phyloP scores from a whole-genome alignment of 2,329 filamentous ascomycete genomes.

The Penicillium janthinellum region DNA sequence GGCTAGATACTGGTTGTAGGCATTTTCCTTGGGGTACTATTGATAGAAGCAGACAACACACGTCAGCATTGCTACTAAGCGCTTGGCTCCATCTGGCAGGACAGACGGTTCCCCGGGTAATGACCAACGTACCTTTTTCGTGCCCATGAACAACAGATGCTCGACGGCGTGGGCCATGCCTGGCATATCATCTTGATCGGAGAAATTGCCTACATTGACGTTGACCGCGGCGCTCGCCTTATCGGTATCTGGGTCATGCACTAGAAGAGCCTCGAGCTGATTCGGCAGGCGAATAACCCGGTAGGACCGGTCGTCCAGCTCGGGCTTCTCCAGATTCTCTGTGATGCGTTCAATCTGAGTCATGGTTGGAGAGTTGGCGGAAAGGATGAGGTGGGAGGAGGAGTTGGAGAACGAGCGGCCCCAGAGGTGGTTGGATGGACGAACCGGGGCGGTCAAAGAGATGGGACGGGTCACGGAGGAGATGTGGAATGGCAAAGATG shows the following conservation, averaged over 20 bases:
- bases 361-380: slow-evolving; percentile 31
- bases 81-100: not conserved
- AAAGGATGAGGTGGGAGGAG: slow-evolving; percentile 18
- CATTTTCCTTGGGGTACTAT: slow-evolving; percentile 89
- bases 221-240: slow-evolving; percentile 95
- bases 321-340: slow-evolving; percentile 77
- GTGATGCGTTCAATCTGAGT: slow-evolving; percentile 55
- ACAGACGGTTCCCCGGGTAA: not conserved
- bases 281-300: slow-evolving; percentile 84
- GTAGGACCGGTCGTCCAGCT: slow-evolving; percentile 83
- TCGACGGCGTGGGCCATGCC: slow-evolving; percentile 96
- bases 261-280: slow-evolving; percentile 84
- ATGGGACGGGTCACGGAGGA: slow-evolving; percentile 6
- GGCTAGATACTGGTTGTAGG: slow-evolving; percentile 90
- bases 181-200: slow-evolving; percentile 85
- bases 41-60: not conserved
- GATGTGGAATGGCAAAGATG: slow-evolving; percentile 16
- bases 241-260: slow-evolving; percentile 93
- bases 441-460: slow-evolving; percentile 9
- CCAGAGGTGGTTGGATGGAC: slow-evolving; percentile 11
- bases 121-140: slow-evolving; percentile 69
- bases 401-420: slow-evolving; percentile 25
- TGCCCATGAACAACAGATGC: slow-evolving; percentile 97
- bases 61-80: slow-evolving; percentile 14
- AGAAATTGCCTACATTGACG: slow-evolving; percentile 95